Percentiles rank a stretch among this genome's conserved stretches.
Evolutionary conservation across 106 monocot genomes (phyloP).

Genomic region (Dendrobium nobile): DNA sequence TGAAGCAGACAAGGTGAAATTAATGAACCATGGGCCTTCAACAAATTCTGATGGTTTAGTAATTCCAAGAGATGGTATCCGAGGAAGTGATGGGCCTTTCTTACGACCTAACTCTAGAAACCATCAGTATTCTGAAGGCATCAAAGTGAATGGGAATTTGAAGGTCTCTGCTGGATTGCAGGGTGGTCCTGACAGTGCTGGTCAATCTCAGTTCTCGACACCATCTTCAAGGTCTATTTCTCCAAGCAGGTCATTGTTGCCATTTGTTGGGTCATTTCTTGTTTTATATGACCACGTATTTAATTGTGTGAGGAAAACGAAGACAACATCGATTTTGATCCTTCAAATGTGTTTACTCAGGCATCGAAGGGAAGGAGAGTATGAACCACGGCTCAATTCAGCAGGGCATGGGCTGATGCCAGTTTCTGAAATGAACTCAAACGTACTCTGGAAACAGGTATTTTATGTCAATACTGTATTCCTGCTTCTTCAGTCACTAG

Average conservation of each 20-base stretch:
- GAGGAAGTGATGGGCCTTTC: conserved; percentile 28
- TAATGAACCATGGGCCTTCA: conserved; percentile 21
- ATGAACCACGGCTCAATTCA: conserved; percentile 41
- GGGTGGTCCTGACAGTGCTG: conserved; percentile 27
- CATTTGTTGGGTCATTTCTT: background rate
- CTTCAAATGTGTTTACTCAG: conserved; percentile 17
- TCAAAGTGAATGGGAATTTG: conserved; percentile 31
- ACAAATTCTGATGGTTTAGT: conserved; percentile 23
- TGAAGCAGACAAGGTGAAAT: conserved; percentile 30
- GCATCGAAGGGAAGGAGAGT: conserved; percentile 61
- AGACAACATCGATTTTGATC: background rate
- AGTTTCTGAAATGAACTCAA: conserved; percentile 43
- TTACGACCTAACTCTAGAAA: conserved; percentile 19
- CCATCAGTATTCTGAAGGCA: conserved; percentile 27
- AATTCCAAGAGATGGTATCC: conserved; percentile 32
- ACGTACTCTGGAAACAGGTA: conserved; percentile 71
- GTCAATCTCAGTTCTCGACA: conserved; percentile 55
- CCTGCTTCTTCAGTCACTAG: background rate
- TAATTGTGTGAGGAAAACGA: background rate
- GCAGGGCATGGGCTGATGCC: conserved; percentile 36
- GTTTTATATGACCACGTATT: background rate
- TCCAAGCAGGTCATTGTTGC: conserved; percentile 52
- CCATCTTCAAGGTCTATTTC: conserved; percentile 81
- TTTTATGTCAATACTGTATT: background rate
- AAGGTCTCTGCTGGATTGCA: conserved; percentile 34